phyloP scores from a whole-genome alignment of 192 early-diverging fungal genomes.

The Lunasporangiospora selenospora region DNA sequence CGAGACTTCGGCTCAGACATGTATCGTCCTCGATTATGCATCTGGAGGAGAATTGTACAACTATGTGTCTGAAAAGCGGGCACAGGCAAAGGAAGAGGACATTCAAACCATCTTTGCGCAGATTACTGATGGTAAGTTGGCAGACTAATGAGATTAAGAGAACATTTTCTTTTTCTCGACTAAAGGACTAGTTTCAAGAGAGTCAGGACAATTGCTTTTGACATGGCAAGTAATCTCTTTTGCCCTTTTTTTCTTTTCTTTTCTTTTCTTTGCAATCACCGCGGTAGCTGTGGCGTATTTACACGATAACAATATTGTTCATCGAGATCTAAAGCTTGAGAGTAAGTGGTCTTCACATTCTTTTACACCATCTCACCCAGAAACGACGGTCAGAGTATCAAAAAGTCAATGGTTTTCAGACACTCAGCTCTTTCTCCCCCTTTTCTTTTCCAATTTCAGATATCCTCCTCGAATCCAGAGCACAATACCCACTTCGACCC shows the following conservation, averaged over 20 bases:
- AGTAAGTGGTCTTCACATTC: constrained; percentile 50
- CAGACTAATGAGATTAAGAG: too few relatives aligned
- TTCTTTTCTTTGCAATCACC: too few relatives aligned
- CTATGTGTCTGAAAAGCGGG: constrained; percentile 59
- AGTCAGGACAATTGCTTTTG: too few relatives aligned
- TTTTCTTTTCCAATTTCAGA: constrained; percentile 12
- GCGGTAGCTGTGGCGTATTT: constrained; percentile 66
- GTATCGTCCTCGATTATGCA: constrained; percentile 75
- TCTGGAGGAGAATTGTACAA: constrained; percentile 81
- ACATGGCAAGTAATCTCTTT: neutral
- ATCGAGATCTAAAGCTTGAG: constrained; percentile 71
- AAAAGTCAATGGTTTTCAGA: neutral
- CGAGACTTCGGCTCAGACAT: constrained; percentile 66
- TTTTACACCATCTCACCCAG: too few relatives aligned
- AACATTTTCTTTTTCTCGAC: too few relatives aligned
- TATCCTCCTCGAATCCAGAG: constrained; percentile 46
- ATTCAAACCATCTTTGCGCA: constrained; percentile 62
- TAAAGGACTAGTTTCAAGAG: too few relatives aligned
- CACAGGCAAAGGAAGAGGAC: constrained; percentile 52
- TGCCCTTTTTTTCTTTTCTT: neutral
- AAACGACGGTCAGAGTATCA: neutral
- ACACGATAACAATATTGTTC: constrained; percentile 68
- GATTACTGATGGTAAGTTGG: constrained; percentile 54
- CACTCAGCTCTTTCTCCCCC: neutral
- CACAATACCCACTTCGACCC: constrained; percentile 19